Evolutionary conservation across 306 rosid genomes (phyloP), one percentile per base, ranked within the genome.

Genomic region (Cercis canadensis): DNA sequence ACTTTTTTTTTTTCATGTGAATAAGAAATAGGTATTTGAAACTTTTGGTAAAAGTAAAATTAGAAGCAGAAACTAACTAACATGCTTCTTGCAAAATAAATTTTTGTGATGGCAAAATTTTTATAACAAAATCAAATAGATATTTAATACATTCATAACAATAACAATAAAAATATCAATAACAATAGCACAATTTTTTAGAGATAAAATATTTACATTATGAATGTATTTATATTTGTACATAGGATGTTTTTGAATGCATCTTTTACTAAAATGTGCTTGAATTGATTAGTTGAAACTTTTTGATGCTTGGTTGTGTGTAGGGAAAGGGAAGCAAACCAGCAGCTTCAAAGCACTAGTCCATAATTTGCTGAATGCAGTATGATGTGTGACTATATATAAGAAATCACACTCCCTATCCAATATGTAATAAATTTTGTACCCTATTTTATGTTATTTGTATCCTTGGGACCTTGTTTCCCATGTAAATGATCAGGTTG

Each of bases 271-370:
- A n/a, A n/a, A n/a, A n/a, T n/a, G n/a, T n/a, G n/a, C n/a, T n/a
- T n/a, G n/a, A n/a, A n/a, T n/a, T n/a, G n/a, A n/a, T n/a, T n/a
- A n/a, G n/a, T n/a, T n/a, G n/a, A n/a, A 24, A 24, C 29, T 24
- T 60, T 18, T 66, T 66, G 31, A 31, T 67, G 34, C 13, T 58
- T 36, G 31, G 59, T n/a, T 65, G 37, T 74, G 16, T 56, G 9
- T 61, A 90, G 97, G 92, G 97, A 36, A 90, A 90, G 58, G 89
- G 84, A 57, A 82, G 85, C 63, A 88, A 90, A 73, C 56, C 87
- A 15, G 80, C 85, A 41, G 73, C 85, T 19, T 79, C 87, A 15
- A 90, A 88, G 88, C 47, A 84, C 72, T 81, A 65, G 73, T 12
- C 65, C 52, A 52, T n/a, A n/a, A n/a, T n/a, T 62, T 55, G 70